Evolutionary conservation across 2,329 filamentous ascomycete species (phyloP).

Genomic region (Colletotrichum sp.): DNA sequence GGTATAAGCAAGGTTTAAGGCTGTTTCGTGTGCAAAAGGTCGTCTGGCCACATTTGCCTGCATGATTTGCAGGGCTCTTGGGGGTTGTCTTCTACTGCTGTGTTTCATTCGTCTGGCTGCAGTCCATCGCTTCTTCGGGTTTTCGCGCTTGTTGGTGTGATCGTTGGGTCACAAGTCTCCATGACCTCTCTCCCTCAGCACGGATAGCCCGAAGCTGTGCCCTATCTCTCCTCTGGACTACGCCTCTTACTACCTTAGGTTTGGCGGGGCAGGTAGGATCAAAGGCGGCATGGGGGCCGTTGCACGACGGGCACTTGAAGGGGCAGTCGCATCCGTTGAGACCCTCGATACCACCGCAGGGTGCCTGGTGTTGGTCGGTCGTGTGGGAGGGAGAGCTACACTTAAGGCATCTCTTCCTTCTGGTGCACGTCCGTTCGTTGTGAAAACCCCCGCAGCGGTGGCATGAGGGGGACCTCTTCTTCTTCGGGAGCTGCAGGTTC

Average conservation of each 20-base stretch:
- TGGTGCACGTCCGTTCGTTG: neutral
- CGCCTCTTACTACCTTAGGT: neutral
- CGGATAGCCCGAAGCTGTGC: neutral
- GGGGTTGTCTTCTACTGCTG: neutral
- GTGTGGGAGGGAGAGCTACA: slow-evolving; percentile 4
- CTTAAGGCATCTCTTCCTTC: neutral
- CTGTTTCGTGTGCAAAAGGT: neutral
- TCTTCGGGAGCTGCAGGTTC: neutral
- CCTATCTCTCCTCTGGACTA: slow-evolving; percentile 14
- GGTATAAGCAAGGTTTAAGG: neutral
- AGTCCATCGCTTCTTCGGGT: neutral
- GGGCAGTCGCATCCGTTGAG: neutral
- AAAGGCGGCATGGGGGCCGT: neutral
- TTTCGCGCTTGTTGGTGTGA: neutral
- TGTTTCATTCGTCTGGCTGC: neutral
- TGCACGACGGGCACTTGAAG: neutral
- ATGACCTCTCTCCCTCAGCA: neutral
- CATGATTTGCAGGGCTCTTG: neutral
- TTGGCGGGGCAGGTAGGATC: neutral
- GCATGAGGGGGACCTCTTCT: neutral
- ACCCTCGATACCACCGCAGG: neutral
- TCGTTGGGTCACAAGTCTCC: neutral
- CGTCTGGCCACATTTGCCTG: neutral
- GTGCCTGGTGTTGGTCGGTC: slow-evolving; percentile 20
- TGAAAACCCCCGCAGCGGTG: neutral